A percentile compares a stretch with the other conserved stretches of the same genome.
phyloP scores from a whole-genome alignment of 2,329 filamentous ascomycete species.

The Leptodontidium sp. region DNA sequence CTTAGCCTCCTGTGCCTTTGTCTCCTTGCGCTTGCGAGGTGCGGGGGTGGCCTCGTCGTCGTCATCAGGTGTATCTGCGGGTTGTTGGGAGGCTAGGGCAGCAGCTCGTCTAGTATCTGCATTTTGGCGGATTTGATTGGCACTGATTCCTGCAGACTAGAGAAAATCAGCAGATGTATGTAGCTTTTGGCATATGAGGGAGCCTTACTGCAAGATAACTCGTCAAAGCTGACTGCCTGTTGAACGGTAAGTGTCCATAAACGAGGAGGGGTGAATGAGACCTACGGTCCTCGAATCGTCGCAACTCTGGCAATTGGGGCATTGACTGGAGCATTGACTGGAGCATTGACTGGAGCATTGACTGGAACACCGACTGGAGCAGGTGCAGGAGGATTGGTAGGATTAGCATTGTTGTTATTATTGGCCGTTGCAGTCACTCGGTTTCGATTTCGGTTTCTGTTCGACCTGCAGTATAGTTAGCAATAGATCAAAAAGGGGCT shows the following conservation, averaged over 20 bases:
- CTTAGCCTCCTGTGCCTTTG: slow-evolving; percentile 44
- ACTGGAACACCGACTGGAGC: slow-evolving; percentile 3
- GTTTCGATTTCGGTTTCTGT: not conserved
- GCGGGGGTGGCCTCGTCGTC: slow-evolving; percentile 38
- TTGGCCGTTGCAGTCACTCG: not conserved
- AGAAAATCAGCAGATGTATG: slow-evolving; percentile 55
- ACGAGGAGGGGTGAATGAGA: slow-evolving; percentile 10
- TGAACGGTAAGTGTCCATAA: slow-evolving; percentile 13
- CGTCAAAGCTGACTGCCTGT: slow-evolving; percentile 69
- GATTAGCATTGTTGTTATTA: slow-evolving; percentile 2
- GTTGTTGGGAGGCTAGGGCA: slow-evolving; percentile 48
- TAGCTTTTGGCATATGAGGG: not conserved
- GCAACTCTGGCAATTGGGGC: slow-evolving; percentile 24
- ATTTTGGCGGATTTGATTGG: slow-evolving; percentile 60
- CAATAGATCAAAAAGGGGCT: too few relatives aligned
- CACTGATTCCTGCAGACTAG: slow-evolving; percentile 77
- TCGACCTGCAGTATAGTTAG: not conserved
- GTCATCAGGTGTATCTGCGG: slow-evolving; percentile 35
- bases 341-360: slow-evolving; percentile 28
- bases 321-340: slow-evolving; percentile 30
- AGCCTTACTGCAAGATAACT: slow-evolving; percentile 70
- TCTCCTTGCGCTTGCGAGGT: slow-evolving; percentile 42
- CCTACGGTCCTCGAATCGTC: slow-evolving; percentile 46
- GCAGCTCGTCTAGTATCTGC: slow-evolving; percentile 56
- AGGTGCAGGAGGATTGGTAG: slow-evolving; percentile 16